Conservation (phyloP, 2,329 filamentous ascomycete species). For the Bimuria novae-zelandiae region DNA sequence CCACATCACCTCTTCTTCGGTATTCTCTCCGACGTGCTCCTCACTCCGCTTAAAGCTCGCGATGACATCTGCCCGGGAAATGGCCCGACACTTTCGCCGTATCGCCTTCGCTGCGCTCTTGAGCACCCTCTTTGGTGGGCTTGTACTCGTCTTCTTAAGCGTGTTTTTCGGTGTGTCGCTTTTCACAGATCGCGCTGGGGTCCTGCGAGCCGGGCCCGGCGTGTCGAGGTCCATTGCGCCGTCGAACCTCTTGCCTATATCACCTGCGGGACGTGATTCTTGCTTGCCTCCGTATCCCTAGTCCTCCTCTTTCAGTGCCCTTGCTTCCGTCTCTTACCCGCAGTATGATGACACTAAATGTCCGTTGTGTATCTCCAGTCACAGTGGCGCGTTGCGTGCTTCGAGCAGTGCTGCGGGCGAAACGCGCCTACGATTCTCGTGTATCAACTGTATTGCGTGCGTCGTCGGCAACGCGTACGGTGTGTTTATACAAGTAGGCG, state of each 20-base stretch:
- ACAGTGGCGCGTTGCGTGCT: too few species aligned
- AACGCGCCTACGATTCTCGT: too few species aligned
- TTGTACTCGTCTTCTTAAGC: background rate
- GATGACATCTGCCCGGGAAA: conserved; percentile 2
- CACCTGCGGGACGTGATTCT: too few species aligned
- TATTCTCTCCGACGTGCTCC: background rate
- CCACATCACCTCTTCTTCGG: conserved; percentile 1
- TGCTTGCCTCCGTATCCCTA: too few species aligned
- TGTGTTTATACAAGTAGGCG: too few species aligned
- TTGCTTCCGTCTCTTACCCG: too few species aligned
- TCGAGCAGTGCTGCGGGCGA: too few species aligned
- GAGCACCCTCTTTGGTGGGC: background rate
- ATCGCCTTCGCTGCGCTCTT: background rate
- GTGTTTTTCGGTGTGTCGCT: background rate
- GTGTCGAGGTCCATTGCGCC: background rate
- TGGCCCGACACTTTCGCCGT: background rate
- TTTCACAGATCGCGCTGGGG: background rate
- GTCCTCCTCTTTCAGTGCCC: too few species aligned
- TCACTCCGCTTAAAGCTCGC: conserved; percentile 3
- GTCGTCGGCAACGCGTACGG: too few species aligned
- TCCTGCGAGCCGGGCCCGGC: background rate
- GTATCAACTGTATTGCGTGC: too few species aligned
- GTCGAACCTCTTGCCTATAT: background rate
- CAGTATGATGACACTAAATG: too few species aligned
- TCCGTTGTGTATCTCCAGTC: too few species aligned